These are phyloP conservation scores for Aureoboletus auriporus DNA, from an alignment of 768 basidiomycete species.

Conservation along the genomic window DNA sequence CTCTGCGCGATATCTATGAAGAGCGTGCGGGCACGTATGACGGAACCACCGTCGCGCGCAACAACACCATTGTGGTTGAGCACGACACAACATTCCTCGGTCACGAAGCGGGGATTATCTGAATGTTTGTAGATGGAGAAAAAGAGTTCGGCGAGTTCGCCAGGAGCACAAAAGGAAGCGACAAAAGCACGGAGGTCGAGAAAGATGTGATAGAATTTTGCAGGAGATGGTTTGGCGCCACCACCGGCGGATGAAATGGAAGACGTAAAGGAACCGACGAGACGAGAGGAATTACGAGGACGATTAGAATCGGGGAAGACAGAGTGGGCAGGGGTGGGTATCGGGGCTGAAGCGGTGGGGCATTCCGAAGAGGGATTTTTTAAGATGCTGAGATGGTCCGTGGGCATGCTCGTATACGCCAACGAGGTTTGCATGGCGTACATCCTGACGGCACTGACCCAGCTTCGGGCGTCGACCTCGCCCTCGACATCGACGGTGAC, in stretches of 20 bases:
- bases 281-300: conserved; percentile 29
- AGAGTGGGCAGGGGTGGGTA: conserved; percentile 63
- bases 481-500: conserved; percentile 89
- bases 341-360: conserved; percentile 35
- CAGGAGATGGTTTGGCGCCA: conserved; percentile 36
- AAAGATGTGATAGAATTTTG: conserved; percentile 85
- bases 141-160: conserved; percentile 89
- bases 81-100: conserved; percentile 88
- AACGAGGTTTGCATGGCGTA: conserved; percentile 84
- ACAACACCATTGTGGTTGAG: conserved; percentile 90
- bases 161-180: conserved; percentile 83
- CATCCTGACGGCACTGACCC: conserved; percentile 89
- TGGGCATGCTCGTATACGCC: conserved; percentile 65
- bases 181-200: conserved; percentile 91
- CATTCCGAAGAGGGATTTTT: conserved; percentile 41
- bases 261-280: conserved; percentile 33
- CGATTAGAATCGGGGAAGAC: conserved; percentile 57
- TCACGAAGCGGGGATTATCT: conserved; percentile 74
- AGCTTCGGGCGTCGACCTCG: conserved; percentile 73
- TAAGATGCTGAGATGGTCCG: conserved; percentile 34
- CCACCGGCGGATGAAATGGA: conserved; percentile 4
- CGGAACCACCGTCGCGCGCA: conserved; percentile 67
- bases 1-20: conserved; percentile 86
- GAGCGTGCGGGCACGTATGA: conserved; percentile 67
- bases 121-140: conserved; percentile 90